A percentile compares a stretch with the other conserved stretches of the same genome.
Evolutionary conservation across 108 stramenopile species (phyloP).

Genomic region (Mediolabrus comicus): DNA sequence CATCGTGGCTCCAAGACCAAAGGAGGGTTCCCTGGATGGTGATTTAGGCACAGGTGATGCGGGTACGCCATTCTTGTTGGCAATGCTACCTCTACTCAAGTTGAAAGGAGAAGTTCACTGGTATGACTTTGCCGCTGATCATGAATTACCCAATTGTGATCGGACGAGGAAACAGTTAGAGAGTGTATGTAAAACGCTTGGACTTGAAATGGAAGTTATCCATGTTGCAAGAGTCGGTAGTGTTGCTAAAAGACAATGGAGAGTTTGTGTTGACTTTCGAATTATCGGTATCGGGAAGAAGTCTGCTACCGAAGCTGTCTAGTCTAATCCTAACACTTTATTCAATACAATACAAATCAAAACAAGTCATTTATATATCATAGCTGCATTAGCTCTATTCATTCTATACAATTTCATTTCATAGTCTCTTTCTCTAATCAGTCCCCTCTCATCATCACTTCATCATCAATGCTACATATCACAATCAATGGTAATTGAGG

Average conservation of each 20-base stretch:
- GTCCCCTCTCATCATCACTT: neutral
- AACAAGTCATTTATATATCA: neutral
- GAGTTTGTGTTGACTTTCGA: constrained; percentile 81
- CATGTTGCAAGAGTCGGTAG: constrained; percentile 80
- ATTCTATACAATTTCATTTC: no score
- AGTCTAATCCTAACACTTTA: no score
- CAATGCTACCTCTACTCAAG: constrained; percentile 67
- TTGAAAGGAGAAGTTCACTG: constrained; percentile 76
- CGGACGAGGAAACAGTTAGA: constrained; percentile 62
- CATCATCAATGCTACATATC: neutral
- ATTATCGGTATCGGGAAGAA: constrained; percentile 32
- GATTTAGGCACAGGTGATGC: constrained; percentile 79
- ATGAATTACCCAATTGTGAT: constrained; percentile 65
- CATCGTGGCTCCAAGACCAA: constrained; percentile 81
- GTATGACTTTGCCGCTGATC: constrained; percentile 87
- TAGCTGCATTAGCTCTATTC: neutral
- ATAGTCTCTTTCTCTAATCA: neutral
- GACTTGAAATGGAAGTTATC: constrained; percentile 62
- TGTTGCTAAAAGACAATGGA: constrained; percentile 82
- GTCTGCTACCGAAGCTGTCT: no score
- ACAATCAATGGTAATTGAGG: constrained; percentile 5
- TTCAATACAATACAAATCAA: neutral
- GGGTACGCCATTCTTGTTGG: constrained; percentile 58
- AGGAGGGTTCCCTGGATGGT: constrained; percentile 78
- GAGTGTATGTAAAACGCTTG: constrained; percentile 45